Evolutionary conservation across 2,329 filamentous ascomycete genomes (phyloP), one percentile per base, ranked within the genome.

Genomic region (Diaporthe caulivora): DNA sequence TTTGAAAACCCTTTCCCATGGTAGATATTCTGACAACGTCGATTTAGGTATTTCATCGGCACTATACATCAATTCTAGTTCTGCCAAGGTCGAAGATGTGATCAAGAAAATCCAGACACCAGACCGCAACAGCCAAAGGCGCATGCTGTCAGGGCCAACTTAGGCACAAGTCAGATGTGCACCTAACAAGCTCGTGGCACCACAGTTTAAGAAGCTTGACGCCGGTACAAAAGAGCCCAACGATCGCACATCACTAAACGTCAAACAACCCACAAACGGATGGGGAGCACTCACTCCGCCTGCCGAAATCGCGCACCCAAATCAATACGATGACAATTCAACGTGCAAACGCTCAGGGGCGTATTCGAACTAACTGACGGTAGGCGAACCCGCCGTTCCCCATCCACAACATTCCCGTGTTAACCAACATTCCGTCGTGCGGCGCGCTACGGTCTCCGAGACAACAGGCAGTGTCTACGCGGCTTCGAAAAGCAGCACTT

Each of bases 1-100:
- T 60, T n/a, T n/a, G 15, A 15, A 26, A 1, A 2, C 34, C 34
- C 55, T 1, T 17, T 34, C 5, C 34, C 15, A n/a, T 24, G 34
- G 18, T 8, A 26, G 34, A 42, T 17, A 26, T 42, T 26, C 34
- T 60, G 6, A 60, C 15, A 34, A 18, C n/a, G n/a, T n/a, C 37
- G 21, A 11, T 71, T 71, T 42, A 81, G 80, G 77, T 82, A 8
- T 87, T 91, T 11, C 80, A n/a, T 93, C 26, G 90, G 90, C n/a
- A n/a, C 1, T 93, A 92, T 78, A 87, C 92, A 75, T 91, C 91
- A 87, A 91, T 37, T 83, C 90, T 13, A 91, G 91, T n/a, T 88
- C 89, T 0, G 82, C 88, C 4, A 92, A 89, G 76, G 80, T 91
- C n/a, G 86, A 89, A 75, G 89, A 92, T 77, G 81, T 92, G 24